Base-by-base conservation (phyloP, 2,329 filamentous ascomycete species). In the Orbilia javanica region DNA sequence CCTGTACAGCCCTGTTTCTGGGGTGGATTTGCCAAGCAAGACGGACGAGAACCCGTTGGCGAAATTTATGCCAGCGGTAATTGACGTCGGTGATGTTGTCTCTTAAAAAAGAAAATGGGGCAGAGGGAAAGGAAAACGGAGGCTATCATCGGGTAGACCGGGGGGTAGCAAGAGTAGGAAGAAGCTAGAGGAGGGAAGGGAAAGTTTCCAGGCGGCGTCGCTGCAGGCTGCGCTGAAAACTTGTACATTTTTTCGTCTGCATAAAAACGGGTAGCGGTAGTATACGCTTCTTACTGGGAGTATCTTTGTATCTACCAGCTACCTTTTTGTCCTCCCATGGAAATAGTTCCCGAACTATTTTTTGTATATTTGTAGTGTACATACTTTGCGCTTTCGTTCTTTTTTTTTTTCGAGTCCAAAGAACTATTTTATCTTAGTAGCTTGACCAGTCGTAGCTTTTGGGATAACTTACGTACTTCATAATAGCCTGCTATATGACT, bases 1-100 rank as follows among this genome's bases (percentile, higher is more conserved):
- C 85, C 87, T 99, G 66, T 99, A 99, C 86, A 94, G 91, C 84
- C 95, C 96, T 0, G 82, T 81, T 11, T 78, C 80, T 25, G 79
- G 81, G 63, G 84, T 86, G 5, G 85, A 85, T 34, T 82, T 88
- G 67, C 88, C 88, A 27, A 88, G 86, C 80, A 86, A 87, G 79
- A 86, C 83, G 79, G 83, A 84, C 73, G 84, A 83, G 42, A 82
- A 83, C 8, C 80, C 81, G 6, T 81, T 82, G 52, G 82, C 82
- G 27, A n/a, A n/a, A n/a, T 90, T 88, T 86, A 86, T 85, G 81
- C 86, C 88, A n/a, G 86, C 88, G 74, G 85, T 88, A 83, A 84
- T 90, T 68, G 88, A 90, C 83, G 84, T 86, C 62, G 88, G 88
- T 13, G 88, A 90, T 83, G 85, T 90, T 70, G 84, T 89, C 69